A percentile compares a stretch with the other conserved stretches of the same genome.
These are phyloP conservation scores for Tricholomella constricta DNA, from an alignment of 768 basidiomycete species.

Conservation along the genomic window DNA sequence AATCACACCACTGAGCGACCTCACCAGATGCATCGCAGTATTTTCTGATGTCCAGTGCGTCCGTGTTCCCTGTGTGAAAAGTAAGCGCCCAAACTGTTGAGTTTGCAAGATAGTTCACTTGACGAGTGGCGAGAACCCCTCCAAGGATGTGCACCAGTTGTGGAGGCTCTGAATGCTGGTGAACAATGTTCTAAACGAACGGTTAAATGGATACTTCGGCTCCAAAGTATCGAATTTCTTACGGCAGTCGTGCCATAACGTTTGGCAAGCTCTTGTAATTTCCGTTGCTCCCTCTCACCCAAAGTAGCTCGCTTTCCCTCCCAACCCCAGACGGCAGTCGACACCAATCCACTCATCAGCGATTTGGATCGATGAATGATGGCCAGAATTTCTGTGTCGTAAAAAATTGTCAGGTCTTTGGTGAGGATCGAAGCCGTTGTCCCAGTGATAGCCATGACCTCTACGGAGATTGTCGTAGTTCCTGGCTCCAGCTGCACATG, in stretches of 20 bases:
- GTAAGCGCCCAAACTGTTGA: not conserved
- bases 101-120: conserved; percentile 45
- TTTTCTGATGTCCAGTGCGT: conserved; percentile 79
- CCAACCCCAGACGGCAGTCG: conserved; percentile 80
- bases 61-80: conserved; percentile 61
- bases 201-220: conserved; percentile 6
- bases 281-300: conserved; percentile 64
- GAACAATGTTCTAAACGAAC: conserved; percentile 39
- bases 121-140: conserved; percentile 70
- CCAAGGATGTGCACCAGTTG: conserved; percentile 68
- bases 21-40: conserved; percentile 78
- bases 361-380: conserved; percentile 73
- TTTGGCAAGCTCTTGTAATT: conserved; percentile 68
- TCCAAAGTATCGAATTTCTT: conserved; percentile 23
- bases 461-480: conserved; percentile 67
- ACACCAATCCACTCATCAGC: conserved; percentile 62
- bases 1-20: conserved; percentile 49
- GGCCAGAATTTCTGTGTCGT: conserved; percentile 71
- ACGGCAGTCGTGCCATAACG: conserved; percentile 72
- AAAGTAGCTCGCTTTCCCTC: conserved; percentile 54
- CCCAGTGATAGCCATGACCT: conserved; percentile 63
- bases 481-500: conserved; percentile 29
- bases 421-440: conserved; percentile 48
- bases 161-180: conserved; percentile 64
- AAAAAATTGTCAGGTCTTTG: conserved; percentile 56